These are phyloP conservation scores for Pulveroboletus sp. DNA, from an alignment of 768 basidiomycete genomes.

Conservation along the genomic window DNA sequence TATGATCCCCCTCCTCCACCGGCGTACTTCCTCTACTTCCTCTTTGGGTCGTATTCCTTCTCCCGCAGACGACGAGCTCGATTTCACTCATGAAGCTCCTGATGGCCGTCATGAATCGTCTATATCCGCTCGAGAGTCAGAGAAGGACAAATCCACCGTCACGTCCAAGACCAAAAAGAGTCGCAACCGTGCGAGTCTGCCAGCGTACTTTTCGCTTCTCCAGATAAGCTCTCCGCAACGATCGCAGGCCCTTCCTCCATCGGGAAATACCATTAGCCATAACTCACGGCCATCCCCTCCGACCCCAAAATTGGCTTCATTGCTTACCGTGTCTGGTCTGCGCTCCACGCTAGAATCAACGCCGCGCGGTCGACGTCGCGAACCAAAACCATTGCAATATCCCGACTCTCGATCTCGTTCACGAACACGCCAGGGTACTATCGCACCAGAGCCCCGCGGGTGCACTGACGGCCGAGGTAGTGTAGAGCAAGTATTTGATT, in stretches of 20 bases:
- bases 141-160: constrained; percentile 26
- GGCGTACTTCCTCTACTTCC: constrained; percentile 43
- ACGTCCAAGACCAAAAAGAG: constrained; percentile 42
- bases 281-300: constrained; percentile 50
- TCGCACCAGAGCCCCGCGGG: constrained; percentile 11
- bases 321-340: constrained; percentile 32
- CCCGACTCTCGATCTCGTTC: constrained; percentile 41
- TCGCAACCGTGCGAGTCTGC: constrained; percentile 69
- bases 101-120: constrained; percentile 30
- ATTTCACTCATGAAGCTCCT: constrained; percentile 35
- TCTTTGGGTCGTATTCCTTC: constrained; percentile 30
- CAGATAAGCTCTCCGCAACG: constrained; percentile 45
- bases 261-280: constrained; percentile 38
- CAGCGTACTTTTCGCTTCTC: constrained; percentile 71
- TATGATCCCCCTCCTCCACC: constrained; percentile 52
- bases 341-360: constrained; percentile 38
- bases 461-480: constrained; percentile 29
- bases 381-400: constrained; percentile 31
- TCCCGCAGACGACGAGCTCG: constrained; percentile 41
- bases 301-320: constrained; percentile 47
- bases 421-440: constrained; percentile 25
- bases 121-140: constrained; percentile 22
- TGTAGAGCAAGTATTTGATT: constrained; percentile 44
- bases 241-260: constrained; percentile 38
- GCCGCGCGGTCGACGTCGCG: constrained; percentile 51